Evolutionary conservation across 768 basidiomycete species (phyloP).

Genomic region (Lactarius quietus): DNA sequence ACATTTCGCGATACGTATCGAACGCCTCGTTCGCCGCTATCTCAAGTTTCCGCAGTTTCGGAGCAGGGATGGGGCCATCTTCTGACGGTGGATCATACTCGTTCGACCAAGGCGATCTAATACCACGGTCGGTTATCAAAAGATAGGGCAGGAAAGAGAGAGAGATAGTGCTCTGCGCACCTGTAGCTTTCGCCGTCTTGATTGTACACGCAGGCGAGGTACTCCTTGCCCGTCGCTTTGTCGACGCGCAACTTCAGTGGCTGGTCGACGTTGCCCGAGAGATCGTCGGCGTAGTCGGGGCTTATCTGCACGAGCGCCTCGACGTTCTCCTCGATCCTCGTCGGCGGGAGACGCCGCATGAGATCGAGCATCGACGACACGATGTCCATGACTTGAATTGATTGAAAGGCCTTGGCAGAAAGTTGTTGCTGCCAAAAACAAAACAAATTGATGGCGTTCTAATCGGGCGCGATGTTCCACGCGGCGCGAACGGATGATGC

Average conservation of each 20-base stretch:
- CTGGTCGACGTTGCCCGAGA: constrained; percentile 92
- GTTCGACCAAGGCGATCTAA: constrained; percentile 97
- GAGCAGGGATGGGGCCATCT: constrained; percentile 82
- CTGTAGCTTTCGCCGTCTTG: constrained; percentile 88
- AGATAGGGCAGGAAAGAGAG: too few species aligned
- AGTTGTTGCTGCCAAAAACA: background rate
- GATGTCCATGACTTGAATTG: constrained; percentile 54
- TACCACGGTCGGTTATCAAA: too few species aligned
- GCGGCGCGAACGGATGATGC: background rate
- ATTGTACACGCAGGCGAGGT: constrained; percentile 92
- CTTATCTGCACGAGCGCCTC: constrained; percentile 73
- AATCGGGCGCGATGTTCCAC: background rate
- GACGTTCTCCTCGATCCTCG: constrained; percentile 83
- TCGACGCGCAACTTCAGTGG: constrained; percentile 82
- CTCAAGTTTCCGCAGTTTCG: constrained; percentile 86
- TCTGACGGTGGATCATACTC: constrained; percentile 89
- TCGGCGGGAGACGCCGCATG: constrained; percentile 93
- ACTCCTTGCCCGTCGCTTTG: constrained; percentile 78
- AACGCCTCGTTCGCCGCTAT: constrained; percentile 94
- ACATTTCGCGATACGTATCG: constrained; percentile 96
- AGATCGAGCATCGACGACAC: constrained; percentile 94
- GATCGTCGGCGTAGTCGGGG: constrained; percentile 93
- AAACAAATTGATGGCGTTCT: background rate
- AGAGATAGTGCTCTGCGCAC: constrained; percentile 36
- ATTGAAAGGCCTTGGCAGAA: too few species aligned